phyloP scores from a whole-genome alignment of 345 rosid genomes.

The Kandelia obovata region DNA sequence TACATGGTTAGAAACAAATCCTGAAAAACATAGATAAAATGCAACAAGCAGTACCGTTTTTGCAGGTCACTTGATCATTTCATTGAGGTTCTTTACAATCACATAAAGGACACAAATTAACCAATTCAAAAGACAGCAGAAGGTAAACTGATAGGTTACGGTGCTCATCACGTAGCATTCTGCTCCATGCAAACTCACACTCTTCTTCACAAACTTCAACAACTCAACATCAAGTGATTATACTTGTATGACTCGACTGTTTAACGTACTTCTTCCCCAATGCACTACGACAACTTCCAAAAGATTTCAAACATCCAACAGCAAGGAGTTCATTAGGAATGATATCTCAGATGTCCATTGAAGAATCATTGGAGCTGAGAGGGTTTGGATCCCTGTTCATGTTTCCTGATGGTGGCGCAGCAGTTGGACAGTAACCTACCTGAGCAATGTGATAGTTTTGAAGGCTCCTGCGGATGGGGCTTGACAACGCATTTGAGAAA shows the following conservation, averaged over 20 bases:
- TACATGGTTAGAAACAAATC: too few species aligned
- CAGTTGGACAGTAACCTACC: constrained; percentile 50
- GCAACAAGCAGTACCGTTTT: constrained; percentile 1
- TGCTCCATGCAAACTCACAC: constrained; percentile 23
- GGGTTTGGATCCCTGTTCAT: constrained; percentile 63
- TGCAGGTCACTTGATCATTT: constrained; percentile 3
- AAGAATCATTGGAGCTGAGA: constrained; percentile 65
- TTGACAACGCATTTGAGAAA: constrained; percentile 81
- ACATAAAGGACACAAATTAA: constrained; percentile 13
- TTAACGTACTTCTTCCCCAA: constrained; percentile 7
- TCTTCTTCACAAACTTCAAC: constrained; percentile 34
- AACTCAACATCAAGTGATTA: constrained; percentile 25
- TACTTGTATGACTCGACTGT: constrained; percentile 30
- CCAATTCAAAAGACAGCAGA: constrained; percentile 8
- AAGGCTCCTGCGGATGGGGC: constrained; percentile 67
- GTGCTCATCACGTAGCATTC: constrained; percentile 15
- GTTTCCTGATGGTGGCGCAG: constrained; percentile 34
- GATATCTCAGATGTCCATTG: constrained; percentile 58
- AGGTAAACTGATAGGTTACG: constrained; percentile 15
- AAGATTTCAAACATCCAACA: constrained; percentile 5
- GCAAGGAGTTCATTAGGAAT: constrained; percentile 11
- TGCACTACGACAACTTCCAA: constrained; percentile 6
- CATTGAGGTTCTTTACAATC: constrained; percentile 16
- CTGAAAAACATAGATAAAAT: too few species aligned
- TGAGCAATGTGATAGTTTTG: constrained; percentile 67